Percentiles rank a stretch among this genome's conserved stretches.
Evolutionary conservation across 2,329 filamentous ascomycete species (phyloP).

Genomic region (Penicillium digitatum): DNA sequence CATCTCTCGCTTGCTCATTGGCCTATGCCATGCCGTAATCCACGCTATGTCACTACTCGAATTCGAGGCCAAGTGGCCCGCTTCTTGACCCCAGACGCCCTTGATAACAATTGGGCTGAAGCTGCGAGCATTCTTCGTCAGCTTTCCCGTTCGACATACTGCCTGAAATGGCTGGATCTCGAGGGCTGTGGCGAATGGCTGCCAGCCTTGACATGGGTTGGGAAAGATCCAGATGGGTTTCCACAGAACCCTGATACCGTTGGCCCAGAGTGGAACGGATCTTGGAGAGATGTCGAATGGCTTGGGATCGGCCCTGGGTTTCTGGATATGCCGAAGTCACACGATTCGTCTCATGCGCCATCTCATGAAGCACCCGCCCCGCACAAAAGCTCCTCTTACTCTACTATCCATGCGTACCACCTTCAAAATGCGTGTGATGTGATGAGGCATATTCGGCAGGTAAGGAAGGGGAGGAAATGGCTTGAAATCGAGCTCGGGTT

Average conservation of each 20-base stretch:
- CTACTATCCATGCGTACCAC: neutral
- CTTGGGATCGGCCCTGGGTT: conserved; percentile 43
- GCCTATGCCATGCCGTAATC: conserved; percentile 57
- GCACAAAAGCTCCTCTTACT: neutral
- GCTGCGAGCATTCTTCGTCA: conserved; percentile 54
- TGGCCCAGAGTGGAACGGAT: conserved; percentile 45
- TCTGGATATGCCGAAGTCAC: conserved; percentile 23
- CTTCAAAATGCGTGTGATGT: conserved; percentile 30
- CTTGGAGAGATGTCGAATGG: conserved; percentile 45
- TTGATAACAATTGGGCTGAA: conserved; percentile 55
- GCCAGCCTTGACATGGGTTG: conserved; percentile 48
- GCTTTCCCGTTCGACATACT: conserved; percentile 54
- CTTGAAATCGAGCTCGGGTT: conserved; percentile 28
- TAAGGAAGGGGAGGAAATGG: conserved; percentile 40
- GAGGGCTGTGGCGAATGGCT: conserved; percentile 58
- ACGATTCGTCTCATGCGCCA: neutral
- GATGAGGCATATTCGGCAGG: conserved; percentile 28
- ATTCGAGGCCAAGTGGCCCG: conserved; percentile 40
- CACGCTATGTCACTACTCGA: conserved; percentile 48
- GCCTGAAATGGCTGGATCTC: conserved; percentile 59
- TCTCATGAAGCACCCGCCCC: neutral
- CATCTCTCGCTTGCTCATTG: conserved; percentile 62
- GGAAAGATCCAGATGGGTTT: conserved; percentile 27
- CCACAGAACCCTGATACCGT: conserved; percentile 19
- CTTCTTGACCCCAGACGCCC: conserved; percentile 45